Evolutionary conservation across 495 filamentous ascomycete genomes (phyloP).

Genomic region (Penicillium ochrochloron): DNA sequence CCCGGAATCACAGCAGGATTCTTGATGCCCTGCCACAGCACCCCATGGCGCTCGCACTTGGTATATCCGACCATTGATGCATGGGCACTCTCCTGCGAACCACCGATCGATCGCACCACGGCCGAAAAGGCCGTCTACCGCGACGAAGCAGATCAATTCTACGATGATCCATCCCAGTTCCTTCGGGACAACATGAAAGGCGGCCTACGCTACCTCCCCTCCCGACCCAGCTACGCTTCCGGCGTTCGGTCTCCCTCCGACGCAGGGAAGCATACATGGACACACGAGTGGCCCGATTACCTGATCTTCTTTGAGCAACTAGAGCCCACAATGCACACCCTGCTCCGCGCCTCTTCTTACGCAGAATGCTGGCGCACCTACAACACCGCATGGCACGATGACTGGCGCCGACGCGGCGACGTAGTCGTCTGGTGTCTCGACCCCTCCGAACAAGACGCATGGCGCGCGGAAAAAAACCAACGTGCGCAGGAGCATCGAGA

Average conservation of each 20-base stretch:
- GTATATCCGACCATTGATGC: conserved; percentile 73
- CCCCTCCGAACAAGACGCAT: conserved; percentile 39
- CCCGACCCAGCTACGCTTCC: conserved; percentile 40
- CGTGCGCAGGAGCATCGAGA: conserved; percentile 35
- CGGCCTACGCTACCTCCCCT: conserved; percentile 46
- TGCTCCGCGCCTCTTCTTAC: conserved; percentile 63
- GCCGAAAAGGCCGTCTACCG: conserved; percentile 66
- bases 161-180: conserved; percentile 66
- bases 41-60: conserved; percentile 92
- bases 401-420: conserved; percentile 81
- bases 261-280: conserved; percentile 8
- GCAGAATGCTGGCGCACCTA: conserved; percentile 70
- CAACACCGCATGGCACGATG: conserved; percentile 87
- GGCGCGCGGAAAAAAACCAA: conserved; percentile 33
- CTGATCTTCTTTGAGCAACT: conserved; percentile 68
- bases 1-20: conserved; percentile 73
- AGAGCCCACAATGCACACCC: conserved; percentile 52
- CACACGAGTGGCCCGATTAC: conserved; percentile 61
- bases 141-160: conserved; percentile 93
- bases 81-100: conserved; percentile 91
- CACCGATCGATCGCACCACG: conserved; percentile 68
- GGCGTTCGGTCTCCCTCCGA: conserved; percentile 1
- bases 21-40: conserved; percentile 97
- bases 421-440: conserved; percentile 79
- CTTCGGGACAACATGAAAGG: conserved; percentile 56